These are phyloP conservation scores for Helotiales sp. DNA, from an alignment of 2,329 filamentous ascomycete genomes.

Conservation along the genomic window DNA sequence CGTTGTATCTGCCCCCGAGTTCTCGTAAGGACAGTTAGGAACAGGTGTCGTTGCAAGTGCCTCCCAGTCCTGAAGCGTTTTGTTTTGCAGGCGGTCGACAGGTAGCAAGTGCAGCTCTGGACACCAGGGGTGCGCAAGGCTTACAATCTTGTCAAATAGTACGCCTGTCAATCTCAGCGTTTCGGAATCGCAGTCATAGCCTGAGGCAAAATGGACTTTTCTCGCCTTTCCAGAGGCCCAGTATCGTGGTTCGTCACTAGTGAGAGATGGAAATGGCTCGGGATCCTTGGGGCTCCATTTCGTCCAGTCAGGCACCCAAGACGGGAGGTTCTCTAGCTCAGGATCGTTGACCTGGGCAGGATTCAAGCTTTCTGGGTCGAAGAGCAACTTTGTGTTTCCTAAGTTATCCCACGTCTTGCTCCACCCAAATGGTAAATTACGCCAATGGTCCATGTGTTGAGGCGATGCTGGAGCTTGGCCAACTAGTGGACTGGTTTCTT, in stretches of 20 bases:
- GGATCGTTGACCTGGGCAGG: background rate
- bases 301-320: background rate
- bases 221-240: background rate
- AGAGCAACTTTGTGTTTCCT: background rate
- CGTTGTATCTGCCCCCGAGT: background rate
- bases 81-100: background rate
- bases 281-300: background rate
- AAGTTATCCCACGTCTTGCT: background rate
- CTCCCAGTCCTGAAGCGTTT: background rate
- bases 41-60: background rate
- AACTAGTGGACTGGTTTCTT: background rate
- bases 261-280: background rate
- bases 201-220: background rate
- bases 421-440: background rate
- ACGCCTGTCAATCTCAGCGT: background rate
- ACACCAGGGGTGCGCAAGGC: background rate
- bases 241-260: background rate
- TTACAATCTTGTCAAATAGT: background rate
- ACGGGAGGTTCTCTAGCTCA: background rate
- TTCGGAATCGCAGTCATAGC: background rate
- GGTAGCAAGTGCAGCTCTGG: background rate
- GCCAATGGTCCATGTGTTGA: background rate
- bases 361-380: background rate
- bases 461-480: background rate
- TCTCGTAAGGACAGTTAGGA: background rate